Evolutionary conservation across 2,329 filamentous ascomycete genomes (phyloP).

Genomic region (Monosporascus sp.): DNA sequence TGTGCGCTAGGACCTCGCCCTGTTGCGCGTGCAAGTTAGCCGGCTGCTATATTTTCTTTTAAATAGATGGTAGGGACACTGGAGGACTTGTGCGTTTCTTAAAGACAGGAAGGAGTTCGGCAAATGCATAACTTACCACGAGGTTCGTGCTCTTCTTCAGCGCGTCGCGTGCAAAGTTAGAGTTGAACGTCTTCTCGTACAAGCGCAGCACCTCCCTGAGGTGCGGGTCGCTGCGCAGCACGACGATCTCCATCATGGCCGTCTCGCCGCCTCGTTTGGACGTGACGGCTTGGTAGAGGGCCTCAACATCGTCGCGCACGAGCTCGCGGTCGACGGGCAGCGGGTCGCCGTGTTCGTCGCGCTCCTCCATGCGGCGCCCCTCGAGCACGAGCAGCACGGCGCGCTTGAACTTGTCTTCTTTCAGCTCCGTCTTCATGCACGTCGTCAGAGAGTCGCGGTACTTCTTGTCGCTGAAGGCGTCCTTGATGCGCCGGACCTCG

Average conservation of each 20-base stretch:
- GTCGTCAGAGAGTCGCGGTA: conserved; percentile 74
- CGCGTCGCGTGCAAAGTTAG: conserved; percentile 84
- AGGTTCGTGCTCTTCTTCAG: conserved; percentile 86
- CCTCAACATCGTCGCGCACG: conserved; percentile 66
- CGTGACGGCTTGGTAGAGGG: conserved; percentile 62
- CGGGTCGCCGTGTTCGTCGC: conserved; percentile 55
- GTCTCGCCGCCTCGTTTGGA: conserved; percentile 79
- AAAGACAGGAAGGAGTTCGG: conserved; percentile 1
- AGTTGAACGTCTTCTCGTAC: conserved; percentile 67
- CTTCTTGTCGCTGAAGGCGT: conserved; percentile 84
- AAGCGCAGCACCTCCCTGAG: conserved; percentile 70
- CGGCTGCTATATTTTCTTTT: conserved; percentile 3
- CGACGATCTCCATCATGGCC: conserved; percentile 79
- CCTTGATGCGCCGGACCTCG: conserved; percentile 84
- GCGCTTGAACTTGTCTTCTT: conserved; percentile 92
- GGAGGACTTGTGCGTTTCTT: too few species aligned
- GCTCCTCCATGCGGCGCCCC: conserved; percentile 77
- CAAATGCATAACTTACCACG: conserved; percentile 57
- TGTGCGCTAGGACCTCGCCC: conserved; percentile 92
- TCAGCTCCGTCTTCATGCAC: conserved; percentile 89
- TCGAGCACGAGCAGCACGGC: conserved; percentile 81
- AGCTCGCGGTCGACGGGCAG: conserved; percentile 53
- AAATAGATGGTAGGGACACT: not conserved
- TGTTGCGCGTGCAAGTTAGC: conserved; percentile 29
- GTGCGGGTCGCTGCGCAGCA: conserved; percentile 75